Evolutionary conservation across 306 rosid genomes (phyloP).

Genomic region (Quercus glauca): DNA sequence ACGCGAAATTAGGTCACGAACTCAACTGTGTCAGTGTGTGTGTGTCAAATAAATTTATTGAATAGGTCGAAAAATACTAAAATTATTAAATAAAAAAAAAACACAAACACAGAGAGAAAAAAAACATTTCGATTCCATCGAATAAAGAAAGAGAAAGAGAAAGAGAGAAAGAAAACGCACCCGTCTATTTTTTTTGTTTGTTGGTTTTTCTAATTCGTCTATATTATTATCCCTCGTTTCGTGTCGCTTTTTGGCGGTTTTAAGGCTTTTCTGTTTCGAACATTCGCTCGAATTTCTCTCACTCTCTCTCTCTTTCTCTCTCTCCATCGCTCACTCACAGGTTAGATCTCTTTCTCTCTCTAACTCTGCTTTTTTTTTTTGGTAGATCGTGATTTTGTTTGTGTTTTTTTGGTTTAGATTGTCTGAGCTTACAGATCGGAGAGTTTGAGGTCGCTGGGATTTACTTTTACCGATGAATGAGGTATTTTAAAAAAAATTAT

Average conservation of each 20-base stretch:
- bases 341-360: neutral
- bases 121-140: conserved; percentile 40
- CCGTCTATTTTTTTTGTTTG: neutral
- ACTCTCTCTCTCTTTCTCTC: conserved; percentile 26
- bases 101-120: neutral
- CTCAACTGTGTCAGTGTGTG: neutral
- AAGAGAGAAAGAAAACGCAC: neutral
- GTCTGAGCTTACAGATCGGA: conserved; percentile 29
- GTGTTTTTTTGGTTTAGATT: neutral
- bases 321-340: neutral
- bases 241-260: conserved; percentile 74
- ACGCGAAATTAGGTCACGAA: conserved; percentile 31
- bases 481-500: neutral
- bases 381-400: conserved; percentile 12
- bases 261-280: conserved; percentile 50
- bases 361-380: neutral
- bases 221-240: conserved; percentile 11
- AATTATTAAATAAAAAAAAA: neutral
- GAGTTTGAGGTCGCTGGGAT: conserved; percentile 30
- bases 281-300: conserved; percentile 43
- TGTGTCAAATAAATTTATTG: neutral
- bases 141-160: conserved; percentile 19
- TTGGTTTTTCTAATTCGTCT: too few relatives aligned
- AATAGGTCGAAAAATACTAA: too few relatives aligned
- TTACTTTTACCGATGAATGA: conserved; percentile 19